A percentile compares a stretch with the other conserved stretches of the same genome.
phyloP scores from a whole-genome alignment of 1,284 basidiomycete species.

The Acaromyces ingoldii region DNA sequence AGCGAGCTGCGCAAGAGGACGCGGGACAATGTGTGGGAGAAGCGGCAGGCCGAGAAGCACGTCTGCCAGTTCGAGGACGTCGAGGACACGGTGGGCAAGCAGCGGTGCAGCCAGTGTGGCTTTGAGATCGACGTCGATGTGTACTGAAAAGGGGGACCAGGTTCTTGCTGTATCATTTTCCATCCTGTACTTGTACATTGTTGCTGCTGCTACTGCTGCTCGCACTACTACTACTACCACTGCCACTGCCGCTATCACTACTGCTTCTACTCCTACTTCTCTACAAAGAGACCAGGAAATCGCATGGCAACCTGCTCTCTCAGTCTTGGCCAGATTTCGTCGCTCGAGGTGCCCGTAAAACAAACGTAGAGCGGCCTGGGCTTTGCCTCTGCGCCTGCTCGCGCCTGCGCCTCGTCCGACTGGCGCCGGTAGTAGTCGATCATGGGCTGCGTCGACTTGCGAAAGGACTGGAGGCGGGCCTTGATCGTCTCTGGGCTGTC shows the following conservation, averaged over 20 bases:
- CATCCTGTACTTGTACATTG: not conserved
- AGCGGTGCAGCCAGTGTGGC: conserved; percentile 33
- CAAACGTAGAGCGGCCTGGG: not conserved
- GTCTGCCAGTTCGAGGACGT: conserved; percentile 31
- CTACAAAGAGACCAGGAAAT: not conserved
- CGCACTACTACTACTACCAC: too few species aligned
- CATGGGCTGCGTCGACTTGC: not conserved
- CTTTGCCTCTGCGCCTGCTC: too few species aligned
- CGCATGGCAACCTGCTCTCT: not conserved
- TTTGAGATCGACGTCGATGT: conserved; percentile 35
- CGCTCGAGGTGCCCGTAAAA: not conserved
- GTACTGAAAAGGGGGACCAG: conserved; percentile 12
- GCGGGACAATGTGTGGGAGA: conserved; percentile 40
- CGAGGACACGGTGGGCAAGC: conserved; percentile 20
- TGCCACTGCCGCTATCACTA: too few species aligned
- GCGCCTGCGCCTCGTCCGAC: not conserved
- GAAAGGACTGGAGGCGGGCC: not conserved
- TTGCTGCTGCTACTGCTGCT: too few species aligned
- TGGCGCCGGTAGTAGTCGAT: not conserved
- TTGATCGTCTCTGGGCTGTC: conserved; percentile 1
- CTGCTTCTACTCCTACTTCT: too few species aligned
- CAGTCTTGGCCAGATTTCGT: conserved; percentile 5
- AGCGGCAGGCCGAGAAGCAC: conserved; percentile 41
- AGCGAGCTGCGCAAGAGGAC: conserved; percentile 40
- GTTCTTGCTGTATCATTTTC: not conserved